Base-by-base conservation (phyloP, 805 yeast genomes). In the Cyberlindnera sargentensis region DNA sequence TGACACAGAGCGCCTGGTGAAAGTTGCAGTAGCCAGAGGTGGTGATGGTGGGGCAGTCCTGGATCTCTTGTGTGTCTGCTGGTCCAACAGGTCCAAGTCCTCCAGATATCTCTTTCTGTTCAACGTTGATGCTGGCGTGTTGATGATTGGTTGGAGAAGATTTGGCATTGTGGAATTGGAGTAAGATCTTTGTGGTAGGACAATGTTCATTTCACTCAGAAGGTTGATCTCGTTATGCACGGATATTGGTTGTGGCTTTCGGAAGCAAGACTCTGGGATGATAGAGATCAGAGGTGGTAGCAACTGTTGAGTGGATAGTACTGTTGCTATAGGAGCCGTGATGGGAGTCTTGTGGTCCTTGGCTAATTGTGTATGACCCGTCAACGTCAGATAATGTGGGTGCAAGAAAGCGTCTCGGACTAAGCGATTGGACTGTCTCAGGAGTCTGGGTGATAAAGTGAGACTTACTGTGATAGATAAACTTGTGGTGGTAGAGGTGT, bases 41-140 rank as follows among this genome's bases (percentile, higher is more conserved):
- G 68, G 67, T 15, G 71, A 67, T 9, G 75, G 71, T 31, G 75
- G 75, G 4, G 75, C 74, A 8, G 75, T 70, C 52, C 67, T 61
- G n/a, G 72, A 62, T 40, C 72, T 58, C 52, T 71, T 71, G 29
- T 27, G 27, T 4, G 39, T 15, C 6, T 40, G 47, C 20, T 44
- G 44, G 8, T 45, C 49, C 8, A 47, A 35, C 5, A 39, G 28
- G 20, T 50, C 53, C 10, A 50, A 37, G 27, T 51, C 57, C 20
- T 55, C 57, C 31, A 55, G 35, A 32, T 51, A 53, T 47, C 61
- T 55, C 46, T 57, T 57, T 45, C 58, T 53, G 41, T 42, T 42
- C 36, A 45, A 37, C 4, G 47, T 26, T 24, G 49, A 40, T 31
- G 37, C 39, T 2, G 48, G 31, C 20, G 36, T 20, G 34, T 42